Percentiles rank a stretch among this genome's conserved stretches.
Conservation (phyloP, 495 filamentous ascomycete genomes). For the Aspergillus ellipticus region DNA sequence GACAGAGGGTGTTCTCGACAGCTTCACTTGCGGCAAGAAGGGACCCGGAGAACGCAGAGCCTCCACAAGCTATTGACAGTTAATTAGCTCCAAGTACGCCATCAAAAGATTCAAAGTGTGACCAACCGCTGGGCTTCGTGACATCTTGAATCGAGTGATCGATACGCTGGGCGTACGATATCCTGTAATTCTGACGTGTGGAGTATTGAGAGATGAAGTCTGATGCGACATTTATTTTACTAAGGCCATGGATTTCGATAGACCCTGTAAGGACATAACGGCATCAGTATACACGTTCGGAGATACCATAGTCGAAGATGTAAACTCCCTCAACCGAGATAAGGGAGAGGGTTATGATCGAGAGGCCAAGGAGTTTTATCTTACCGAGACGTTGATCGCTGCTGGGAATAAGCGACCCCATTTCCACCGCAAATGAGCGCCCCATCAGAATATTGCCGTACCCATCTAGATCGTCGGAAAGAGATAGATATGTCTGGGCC, state of each 20-base stretch:
- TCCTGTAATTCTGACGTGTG: slow-evolving; percentile 90
- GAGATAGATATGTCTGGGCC: slow-evolving; percentile 78
- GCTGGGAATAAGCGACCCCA: slow-evolving; percentile 82
- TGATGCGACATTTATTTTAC: slow-evolving; percentile 81
- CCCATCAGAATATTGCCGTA: slow-evolving; percentile 90
- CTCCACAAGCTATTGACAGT: neutral
- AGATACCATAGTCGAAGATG: neutral
- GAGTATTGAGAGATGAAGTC: slow-evolving; percentile 97
- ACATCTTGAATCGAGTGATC: slow-evolving; percentile 13
- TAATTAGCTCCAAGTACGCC: slow-evolving; percentile 3
- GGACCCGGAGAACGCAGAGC: neutral
- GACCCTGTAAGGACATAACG: slow-evolving; percentile 39
- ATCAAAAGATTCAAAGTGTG: neutral
- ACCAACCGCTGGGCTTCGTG: slow-evolving; percentile 13
- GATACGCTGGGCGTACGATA: slow-evolving; percentile 58
- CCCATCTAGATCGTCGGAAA: slow-evolving; percentile 80
- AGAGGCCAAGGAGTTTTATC: neutral
- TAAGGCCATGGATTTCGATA: slow-evolving; percentile 66
- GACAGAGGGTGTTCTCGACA: slow-evolving; percentile 33
- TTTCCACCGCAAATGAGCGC: slow-evolving; percentile 91
- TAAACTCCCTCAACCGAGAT: neutral
- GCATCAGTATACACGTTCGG: neutral
- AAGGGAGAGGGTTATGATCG: neutral
- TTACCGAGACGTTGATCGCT: slow-evolving; percentile 78
- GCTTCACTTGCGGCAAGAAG: slow-evolving; percentile 19